A percentile compares a stretch with the other conserved stretches of the same genome.
phyloP scores from a whole-genome alignment of 1,139 yeast genomes.

The Ogataea hybrid region DNA sequence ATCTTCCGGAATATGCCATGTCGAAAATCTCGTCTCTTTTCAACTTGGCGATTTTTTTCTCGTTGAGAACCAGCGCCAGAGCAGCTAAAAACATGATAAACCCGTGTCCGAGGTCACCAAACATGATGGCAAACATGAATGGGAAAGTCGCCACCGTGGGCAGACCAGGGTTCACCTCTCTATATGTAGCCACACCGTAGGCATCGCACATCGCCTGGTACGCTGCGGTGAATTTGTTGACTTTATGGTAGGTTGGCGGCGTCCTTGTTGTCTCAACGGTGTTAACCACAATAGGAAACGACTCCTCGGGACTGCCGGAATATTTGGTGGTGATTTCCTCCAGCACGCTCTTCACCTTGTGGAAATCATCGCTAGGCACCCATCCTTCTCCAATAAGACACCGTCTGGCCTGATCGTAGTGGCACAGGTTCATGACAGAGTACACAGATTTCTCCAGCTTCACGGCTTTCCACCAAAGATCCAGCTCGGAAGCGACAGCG shows the following conservation, averaged over 20 bases:
- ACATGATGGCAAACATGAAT: slow-evolving; percentile 85
- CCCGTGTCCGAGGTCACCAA: slow-evolving; percentile 86
- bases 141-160: slow-evolving; percentile 82
- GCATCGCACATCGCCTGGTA: slow-evolving; percentile 80
- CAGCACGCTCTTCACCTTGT: slow-evolving; percentile 32
- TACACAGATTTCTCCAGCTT: slow-evolving; percentile 72
- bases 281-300: slow-evolving; percentile 63
- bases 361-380: slow-evolving; percentile 64
- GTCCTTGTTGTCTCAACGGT: slow-evolving; percentile 62
- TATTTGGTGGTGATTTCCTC: slow-evolving; percentile 32
- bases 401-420: slow-evolving; percentile 62
- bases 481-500: slow-evolving; percentile 63
- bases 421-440: slow-evolving; percentile 63
- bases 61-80: slow-evolving; percentile 55
- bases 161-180: slow-evolving; percentile 78
- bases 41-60: slow-evolving; percentile 54
- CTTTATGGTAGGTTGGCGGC: slow-evolving; percentile 78
- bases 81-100: slow-evolving; percentile 63
- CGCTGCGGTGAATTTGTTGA: slow-evolving; percentile 73
- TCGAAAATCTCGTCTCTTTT: slow-evolving; percentile 77
- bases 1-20: slow-evolving; percentile 78
- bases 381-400: slow-evolving; percentile 77
- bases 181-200: slow-evolving; percentile 73
- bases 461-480: slow-evolving; percentile 65
- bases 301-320: slow-evolving; percentile 24